A percentile compares a stretch with the other conserved stretches of the same genome.
These are phyloP conservation scores for Zea luxurians DNA, from an alignment of 176 grass and related monocot species.

Conservation along the genomic window DNA sequence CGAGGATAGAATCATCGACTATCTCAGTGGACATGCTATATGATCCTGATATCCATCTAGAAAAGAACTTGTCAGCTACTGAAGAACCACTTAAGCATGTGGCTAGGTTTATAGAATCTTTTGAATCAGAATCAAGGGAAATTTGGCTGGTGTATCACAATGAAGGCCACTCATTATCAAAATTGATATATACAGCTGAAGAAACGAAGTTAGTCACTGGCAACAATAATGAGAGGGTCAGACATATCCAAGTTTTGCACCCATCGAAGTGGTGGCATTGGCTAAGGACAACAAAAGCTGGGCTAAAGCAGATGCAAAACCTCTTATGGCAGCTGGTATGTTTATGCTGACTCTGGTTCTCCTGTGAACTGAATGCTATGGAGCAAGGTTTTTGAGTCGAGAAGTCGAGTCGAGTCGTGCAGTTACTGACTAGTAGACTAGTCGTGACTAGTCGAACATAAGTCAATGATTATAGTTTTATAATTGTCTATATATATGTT, in stretches of 20 bases:
- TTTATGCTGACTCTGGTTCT: slow-evolving; percentile 30
- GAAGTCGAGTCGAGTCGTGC: too few species aligned
- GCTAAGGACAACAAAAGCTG: slow-evolving; percentile 82
- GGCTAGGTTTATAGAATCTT: slow-evolving; percentile 96
- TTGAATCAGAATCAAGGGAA: slow-evolving; percentile 93
- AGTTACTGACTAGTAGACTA: too few species aligned
- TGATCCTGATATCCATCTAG: slow-evolving; percentile 28
- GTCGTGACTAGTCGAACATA: too few species aligned
- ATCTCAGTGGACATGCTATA: slow-evolving; percentile 36
- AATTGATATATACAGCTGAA: slow-evolving; percentile 88
- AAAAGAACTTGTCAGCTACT: slow-evolving; percentile 47
- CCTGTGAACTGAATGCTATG: slow-evolving; percentile 10
- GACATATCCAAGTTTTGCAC: slow-evolving; percentile 67
- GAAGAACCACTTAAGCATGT: slow-evolving; percentile 83
- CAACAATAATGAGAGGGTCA: slow-evolving; percentile 60
- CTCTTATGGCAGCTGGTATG: slow-evolving; percentile 92
- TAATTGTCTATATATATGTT: too few species aligned
- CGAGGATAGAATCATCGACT: slow-evolving; percentile 37
- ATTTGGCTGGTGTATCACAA: slow-evolving; percentile 92
- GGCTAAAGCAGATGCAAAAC: slow-evolving; percentile 84
- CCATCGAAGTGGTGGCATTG: slow-evolving; percentile 96
- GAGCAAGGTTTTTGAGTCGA: background rate
- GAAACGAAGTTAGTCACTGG: slow-evolving; percentile 75
- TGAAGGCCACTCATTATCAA: slow-evolving; percentile 83
- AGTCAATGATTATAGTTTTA: too few species aligned